Evolutionary conservation across 352 stramenopile species (phyloP), one percentile per base, ranked within the genome.

Genomic region (Phytophthora hybrid): DNA sequence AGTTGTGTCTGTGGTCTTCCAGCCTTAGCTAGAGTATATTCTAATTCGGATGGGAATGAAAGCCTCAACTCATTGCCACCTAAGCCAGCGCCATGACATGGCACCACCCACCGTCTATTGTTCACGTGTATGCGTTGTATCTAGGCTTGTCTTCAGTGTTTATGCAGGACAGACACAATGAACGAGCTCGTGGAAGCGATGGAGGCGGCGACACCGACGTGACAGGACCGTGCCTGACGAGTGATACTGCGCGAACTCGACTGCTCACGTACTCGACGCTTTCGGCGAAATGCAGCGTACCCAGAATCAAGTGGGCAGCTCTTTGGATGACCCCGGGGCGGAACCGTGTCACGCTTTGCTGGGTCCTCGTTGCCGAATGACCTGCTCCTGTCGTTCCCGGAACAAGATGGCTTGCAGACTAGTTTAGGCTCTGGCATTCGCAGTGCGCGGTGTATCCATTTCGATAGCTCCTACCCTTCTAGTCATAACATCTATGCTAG

Each of bases 241-340:
- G 74, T 59, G 57, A 58, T 4, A 66, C 85, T n/a, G 54, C 59
- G 1, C 71, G 77, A 8, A 10, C 66, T 49, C 82, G 80, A 29
- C 71, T 91, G 31, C 59, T 70, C 2, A 74, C 74, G 34, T 81
- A 87, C 46, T 67, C 67, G 55, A 69, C 52, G 1, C 63, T 91
- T 0, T 80, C 70, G 1, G 37, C 47, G 4, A 69, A 78, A 49
- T 85, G 77, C 55, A 74, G 66, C 23, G 77, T 73, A 61, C 81
- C 73, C 29, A 92, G 89, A 55, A 29, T 74, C 8, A 49, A 53
- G 5, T 82, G 84, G 84, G 13, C 56, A 76, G 13, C 62, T 90
- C n/a, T 76, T 92, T 13, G 73, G 73, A 11, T 75, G 57, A 18
- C 26, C 52, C n/a, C 54, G n/a, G 8, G 39, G 59, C 63, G 58